A percentile compares a stretch with the other conserved stretches of the same genome.
phyloP scores from a whole-genome alignment of 176 grass and related monocot genomes.

The Aechmea fasciata region DNA sequence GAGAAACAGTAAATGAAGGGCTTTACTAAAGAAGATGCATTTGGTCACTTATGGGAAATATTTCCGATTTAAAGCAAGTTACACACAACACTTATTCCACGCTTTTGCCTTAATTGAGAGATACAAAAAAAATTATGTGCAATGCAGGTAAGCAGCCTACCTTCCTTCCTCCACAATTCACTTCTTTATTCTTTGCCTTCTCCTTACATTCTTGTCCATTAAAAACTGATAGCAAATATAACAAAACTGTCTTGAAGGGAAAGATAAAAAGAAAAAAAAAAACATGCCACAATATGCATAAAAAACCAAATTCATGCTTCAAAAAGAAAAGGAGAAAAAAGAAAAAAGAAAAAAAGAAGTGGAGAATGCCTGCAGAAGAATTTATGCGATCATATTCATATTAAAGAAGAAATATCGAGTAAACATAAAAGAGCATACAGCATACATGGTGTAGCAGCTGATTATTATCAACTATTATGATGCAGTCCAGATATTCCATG shows the following conservation, averaged over 20 bases:
- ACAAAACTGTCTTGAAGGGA: conserved; percentile 23
- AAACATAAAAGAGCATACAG: too few relatives aligned
- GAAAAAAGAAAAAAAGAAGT: background rate
- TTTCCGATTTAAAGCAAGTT: conserved; percentile 69
- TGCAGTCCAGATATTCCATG: too few relatives aligned
- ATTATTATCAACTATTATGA: too few relatives aligned
- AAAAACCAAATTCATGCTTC: too few relatives aligned
- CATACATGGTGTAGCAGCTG: too few relatives aligned
- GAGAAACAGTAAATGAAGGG: conserved; percentile 13
- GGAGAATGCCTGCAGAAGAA: background rate
- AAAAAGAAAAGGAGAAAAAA: background rate
- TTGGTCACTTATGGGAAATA: conserved; percentile 42
- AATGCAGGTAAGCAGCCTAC: conserved; percentile 36
- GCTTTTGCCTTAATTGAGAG: conserved; percentile 42
- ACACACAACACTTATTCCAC: conserved; percentile 59
- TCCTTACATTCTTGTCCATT: conserved; percentile 6
- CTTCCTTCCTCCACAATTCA: conserved; percentile 82
- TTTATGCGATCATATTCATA: background rate
- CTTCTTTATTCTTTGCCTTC: conserved; percentile 96
- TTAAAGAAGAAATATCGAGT: too few relatives aligned
- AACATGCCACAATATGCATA: background rate
- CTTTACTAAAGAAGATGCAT: conserved; percentile 45
- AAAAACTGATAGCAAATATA: conserved; percentile 22
- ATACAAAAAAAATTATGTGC: conserved; percentile 42
- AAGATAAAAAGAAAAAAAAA: conserved; percentile 18